phyloP scores from a whole-genome alignment of 2,329 filamentous ascomycete genomes.

The Coniochaeta pulveracea region DNA sequence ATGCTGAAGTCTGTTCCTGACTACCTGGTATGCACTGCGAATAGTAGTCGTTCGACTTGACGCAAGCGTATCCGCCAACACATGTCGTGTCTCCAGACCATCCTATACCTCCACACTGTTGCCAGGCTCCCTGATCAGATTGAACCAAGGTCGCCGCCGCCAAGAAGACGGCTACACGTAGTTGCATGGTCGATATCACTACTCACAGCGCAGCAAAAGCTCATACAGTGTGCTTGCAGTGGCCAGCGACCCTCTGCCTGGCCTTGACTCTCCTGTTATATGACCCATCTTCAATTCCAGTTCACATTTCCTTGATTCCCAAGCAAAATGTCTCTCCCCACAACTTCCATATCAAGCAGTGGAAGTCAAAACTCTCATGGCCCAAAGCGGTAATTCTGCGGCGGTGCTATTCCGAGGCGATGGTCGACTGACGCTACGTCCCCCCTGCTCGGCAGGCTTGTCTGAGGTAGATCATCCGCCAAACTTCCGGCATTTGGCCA shows the following conservation, averaged over 20 bases:
- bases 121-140: conserved; percentile 1
- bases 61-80: conserved; percentile 9
- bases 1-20: not conserved
- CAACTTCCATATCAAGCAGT: conserved; percentile 1
- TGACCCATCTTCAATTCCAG: not conserved
- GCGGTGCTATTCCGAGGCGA: conserved; percentile 1
- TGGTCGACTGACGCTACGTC: not conserved
- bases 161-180: not conserved
- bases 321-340: not conserved
- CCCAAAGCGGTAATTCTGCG: conserved; percentile 3
- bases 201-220: conserved; percentile 1
- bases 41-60: conserved; percentile 9
- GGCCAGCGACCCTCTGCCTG: not conserved
- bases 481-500: conserved; percentile 1
- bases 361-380: not conserved
- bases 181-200: not conserved
- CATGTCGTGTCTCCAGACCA: conserved; percentile 10
- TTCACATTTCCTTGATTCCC: not conserved
- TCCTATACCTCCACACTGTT: conserved; percentile 8
- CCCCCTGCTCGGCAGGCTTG: conserved; percentile 3
- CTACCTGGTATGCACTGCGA: conserved; percentile 6
- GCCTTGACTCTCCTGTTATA: not conserved
- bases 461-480: conserved; percentile 1
- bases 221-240: not conserved
- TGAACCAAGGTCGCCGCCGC: conserved; percentile 1